A percentile compares a stretch with the other conserved stretches of the same genome.
These are phyloP conservation scores for Claviceps digitariae DNA, from an alignment of 2,329 filamentous ascomycete genomes.

Conservation along the genomic window DNA sequence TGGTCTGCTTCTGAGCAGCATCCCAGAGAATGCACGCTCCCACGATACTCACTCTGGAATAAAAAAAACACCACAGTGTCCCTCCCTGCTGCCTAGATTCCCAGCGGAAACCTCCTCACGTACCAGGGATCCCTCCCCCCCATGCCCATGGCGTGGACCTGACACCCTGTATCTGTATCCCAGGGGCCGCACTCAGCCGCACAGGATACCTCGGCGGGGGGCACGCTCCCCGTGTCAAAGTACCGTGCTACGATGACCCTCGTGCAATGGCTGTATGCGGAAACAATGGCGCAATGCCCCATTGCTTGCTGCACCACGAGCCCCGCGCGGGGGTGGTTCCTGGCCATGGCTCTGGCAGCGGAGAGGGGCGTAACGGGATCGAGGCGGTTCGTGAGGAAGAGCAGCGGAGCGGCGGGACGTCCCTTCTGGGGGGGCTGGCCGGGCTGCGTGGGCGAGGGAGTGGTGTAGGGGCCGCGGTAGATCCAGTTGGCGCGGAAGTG, in stretches of 20 bases:
- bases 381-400: slow-evolving; percentile 28
- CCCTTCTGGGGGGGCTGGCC: slow-evolving; percentile 8
- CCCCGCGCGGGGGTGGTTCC: slow-evolving; percentile 10
- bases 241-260: slow-evolving; percentile 9
- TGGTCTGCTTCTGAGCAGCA: no score
- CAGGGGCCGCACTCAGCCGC: slow-evolving; percentile 11
- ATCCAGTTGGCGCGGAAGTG: slow-evolving; percentile 23
- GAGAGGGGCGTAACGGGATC: slow-evolving; percentile 34
- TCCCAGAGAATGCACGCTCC: no score
- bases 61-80: background rate
- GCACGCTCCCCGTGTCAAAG: slow-evolving; percentile 11
- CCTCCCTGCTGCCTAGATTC: background rate
- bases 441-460: slow-evolving; percentile 13
- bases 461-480: slow-evolving; percentile 24
- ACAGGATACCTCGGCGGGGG: slow-evolving; percentile 9
- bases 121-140: background rate
- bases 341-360: slow-evolving; percentile 7
- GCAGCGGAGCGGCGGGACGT: slow-evolving; percentile 26
- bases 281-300: slow-evolving; percentile 9
- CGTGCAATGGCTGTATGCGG: slow-evolving; percentile 9
- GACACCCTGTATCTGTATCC: slow-evolving; percentile 7
- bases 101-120: slow-evolving; percentile 3
- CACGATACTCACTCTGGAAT: background rate
- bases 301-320: slow-evolving; percentile 12
- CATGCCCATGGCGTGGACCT: background rate